Conservation (phyloP, 176 grass and related monocot species). For the Zoysia pacifica region DNA sequence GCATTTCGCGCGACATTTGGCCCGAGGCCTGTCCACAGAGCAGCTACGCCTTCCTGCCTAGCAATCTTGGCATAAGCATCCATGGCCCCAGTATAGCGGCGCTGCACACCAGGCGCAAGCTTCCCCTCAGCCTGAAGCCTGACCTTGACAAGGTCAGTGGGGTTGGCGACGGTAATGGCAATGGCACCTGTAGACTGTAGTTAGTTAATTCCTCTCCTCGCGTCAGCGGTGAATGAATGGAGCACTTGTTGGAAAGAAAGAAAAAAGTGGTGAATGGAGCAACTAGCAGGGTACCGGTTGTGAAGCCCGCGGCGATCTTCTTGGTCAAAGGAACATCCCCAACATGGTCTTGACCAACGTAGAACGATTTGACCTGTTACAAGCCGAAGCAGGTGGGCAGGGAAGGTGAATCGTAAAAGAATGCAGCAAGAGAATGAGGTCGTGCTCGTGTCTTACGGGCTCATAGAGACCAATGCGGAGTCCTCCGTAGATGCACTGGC, state of each 20-base stretch:
- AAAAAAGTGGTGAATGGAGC: no score
- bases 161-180: constrained; percentile 81
- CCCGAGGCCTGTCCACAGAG: constrained; percentile 78
- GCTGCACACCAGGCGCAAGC: constrained; percentile 65
- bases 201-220: neutral
- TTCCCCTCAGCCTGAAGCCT: constrained; percentile 90
- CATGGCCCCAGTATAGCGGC: constrained; percentile 75
- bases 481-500: constrained; percentile 88
- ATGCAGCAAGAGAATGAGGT: neutral
- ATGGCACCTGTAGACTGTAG: constrained; percentile 57
- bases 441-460: constrained; percentile 36
- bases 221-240: neutral
- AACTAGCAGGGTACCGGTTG: constrained; percentile 51
- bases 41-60: constrained; percentile 73
- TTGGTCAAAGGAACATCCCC: constrained; percentile 80
- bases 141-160: constrained; percentile 95
- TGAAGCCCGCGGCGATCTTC: constrained; percentile 86
- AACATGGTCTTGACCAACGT: constrained; percentile 72
- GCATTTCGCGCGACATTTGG: constrained; percentile 83
- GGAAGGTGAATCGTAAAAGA: neutral
- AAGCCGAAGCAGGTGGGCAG: no score
- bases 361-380: constrained; percentile 73
- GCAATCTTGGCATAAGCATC: constrained; percentile 82
- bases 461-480: constrained; percentile 88
- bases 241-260: no score